Conservation (phyloP, 139 green algal species). For the Ettlia oleoabundans region DNA sequence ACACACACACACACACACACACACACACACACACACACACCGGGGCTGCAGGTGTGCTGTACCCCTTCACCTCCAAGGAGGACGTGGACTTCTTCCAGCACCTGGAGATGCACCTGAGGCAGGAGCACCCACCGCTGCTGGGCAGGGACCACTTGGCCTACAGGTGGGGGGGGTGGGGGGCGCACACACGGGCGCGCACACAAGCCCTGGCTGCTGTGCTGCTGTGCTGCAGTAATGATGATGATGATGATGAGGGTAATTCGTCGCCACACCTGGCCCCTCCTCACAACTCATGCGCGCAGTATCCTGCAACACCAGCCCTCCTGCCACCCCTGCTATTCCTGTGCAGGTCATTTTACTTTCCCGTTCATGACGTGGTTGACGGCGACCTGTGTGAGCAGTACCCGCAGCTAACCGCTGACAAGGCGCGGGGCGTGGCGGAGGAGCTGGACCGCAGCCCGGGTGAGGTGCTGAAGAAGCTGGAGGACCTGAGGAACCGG, state of each 20-base stretch:
- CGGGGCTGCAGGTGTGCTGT: slow-evolving; percentile 83
- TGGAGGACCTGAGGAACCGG: slow-evolving; percentile 94
- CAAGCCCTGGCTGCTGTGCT: background rate
- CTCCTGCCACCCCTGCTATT: slow-evolving; percentile 43
- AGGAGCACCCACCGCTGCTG: slow-evolving; percentile 90
- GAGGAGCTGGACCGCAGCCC: slow-evolving; percentile 91
- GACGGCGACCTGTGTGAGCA: slow-evolving; percentile 98
- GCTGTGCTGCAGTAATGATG: background rate
- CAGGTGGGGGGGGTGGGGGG: slow-evolving; percentile 28
- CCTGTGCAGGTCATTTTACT: slow-evolving; percentile 84
- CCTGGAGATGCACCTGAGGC: slow-evolving; percentile 99
- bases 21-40: no score
- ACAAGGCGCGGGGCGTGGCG: slow-evolving; percentile 87
- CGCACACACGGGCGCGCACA: no score
- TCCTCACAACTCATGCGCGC: background rate
- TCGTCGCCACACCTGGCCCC: no score
- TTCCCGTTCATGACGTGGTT: slow-evolving; percentile 92
- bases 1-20: no score
- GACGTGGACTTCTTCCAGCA: slow-evolving; percentile 98
- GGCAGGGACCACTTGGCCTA: slow-evolving; percentile 95
- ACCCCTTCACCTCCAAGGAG: slow-evolving; percentile 87
- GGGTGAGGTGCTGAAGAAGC: slow-evolving; percentile 97
- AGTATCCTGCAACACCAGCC: slow-evolving; percentile 13
- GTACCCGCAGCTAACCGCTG: slow-evolving; percentile 66
- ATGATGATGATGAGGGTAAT: no score